A percentile compares a stretch with the other conserved stretches of the same genome.
Evolutionary conservation across 495 filamentous ascomycete species (phyloP).

Genomic region (Physcia stellaris): DNA sequence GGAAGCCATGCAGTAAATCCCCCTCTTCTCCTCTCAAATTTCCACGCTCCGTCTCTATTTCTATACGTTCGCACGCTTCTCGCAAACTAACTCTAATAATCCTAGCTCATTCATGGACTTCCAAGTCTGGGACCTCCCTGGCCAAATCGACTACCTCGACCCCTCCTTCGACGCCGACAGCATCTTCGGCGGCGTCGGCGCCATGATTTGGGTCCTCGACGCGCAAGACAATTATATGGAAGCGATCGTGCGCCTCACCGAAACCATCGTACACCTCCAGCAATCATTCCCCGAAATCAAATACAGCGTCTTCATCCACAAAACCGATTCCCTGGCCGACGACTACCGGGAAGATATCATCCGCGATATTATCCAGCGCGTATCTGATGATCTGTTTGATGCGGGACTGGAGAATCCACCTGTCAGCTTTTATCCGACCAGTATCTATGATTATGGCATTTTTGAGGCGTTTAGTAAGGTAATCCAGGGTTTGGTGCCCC

Average conservation of each 20-base stretch:
- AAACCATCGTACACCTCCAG: constrained; percentile 75
- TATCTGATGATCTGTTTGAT: constrained; percentile 90
- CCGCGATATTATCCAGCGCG: constrained; percentile 89
- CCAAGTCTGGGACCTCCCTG: constrained; percentile 94
- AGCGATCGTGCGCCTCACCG: constrained; percentile 71
- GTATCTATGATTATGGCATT: constrained; percentile 94
- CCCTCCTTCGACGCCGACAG: constrained; percentile 75
- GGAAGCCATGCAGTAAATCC: constrained; percentile 65
- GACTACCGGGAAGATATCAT: constrained; percentile 90
- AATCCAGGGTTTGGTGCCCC: constrained; percentile 91
- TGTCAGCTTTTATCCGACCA: constrained; percentile 85
- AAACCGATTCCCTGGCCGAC: constrained; percentile 86
- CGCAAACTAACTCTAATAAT: not conserved
- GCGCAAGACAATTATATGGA: constrained; percentile 95
- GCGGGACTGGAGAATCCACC: constrained; percentile 82
- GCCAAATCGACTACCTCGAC: constrained; percentile 81
- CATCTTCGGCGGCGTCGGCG: constrained; percentile 86
- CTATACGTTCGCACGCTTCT: too few species aligned
- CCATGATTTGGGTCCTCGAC: constrained; percentile 96
- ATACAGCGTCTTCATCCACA: constrained; percentile 96
- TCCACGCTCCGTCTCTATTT: too few species aligned
- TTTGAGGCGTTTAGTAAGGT: constrained; percentile 98
- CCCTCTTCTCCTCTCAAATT: not conserved
- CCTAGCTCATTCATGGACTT: constrained; percentile 94
- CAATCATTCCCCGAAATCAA: constrained; percentile 81